Evolutionary conservation across 2,329 filamentous ascomycete species (phyloP), one percentile per base, ranked within the genome.

Genomic region (Onygenales sp.): DNA sequence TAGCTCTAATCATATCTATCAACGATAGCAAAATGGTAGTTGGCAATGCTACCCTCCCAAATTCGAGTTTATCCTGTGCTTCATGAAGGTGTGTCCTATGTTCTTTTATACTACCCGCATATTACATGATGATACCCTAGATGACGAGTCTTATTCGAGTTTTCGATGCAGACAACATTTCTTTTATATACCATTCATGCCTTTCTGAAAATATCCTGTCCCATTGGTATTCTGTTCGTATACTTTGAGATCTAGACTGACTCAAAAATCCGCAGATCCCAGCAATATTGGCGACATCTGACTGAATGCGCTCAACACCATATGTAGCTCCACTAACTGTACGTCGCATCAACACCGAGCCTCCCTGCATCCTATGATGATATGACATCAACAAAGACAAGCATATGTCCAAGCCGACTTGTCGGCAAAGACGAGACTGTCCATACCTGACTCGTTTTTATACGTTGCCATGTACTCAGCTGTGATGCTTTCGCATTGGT

Each of bases 361-460:
- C 52, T 50, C 57, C 53, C 53, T 42, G 50, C 58, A 58, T 59
- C 56, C 58, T 57, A 83, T 93, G 89, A 93, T 93, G 88, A 93
- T 80, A 71, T 78, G 82, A 89, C 85, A 81, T 78, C 76, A 79
- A 75, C 21, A 85, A 83, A 82, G 89, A 94, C 89, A 94, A 94
- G 89, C 89, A 94, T 94, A 94, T 94, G 89, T 94, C 89, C 80
- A 85, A 94, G 89, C 83, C 60, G 61, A 63, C 64, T 64, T 65
- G 65, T 64, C 63, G 65, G 64, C 66, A 54, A 73, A 74, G 78
- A 80, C 74, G 78, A 80, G 61, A 75, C 67, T 68, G 71, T 78
- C 75, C 70, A 66, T 69, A 64, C 69, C 75, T 77, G 72, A 75
- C 68, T 35, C 17, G 3, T 11, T 42, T 27, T 43, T 54, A 14